Evolutionary conservation across 768 basidiomycete genomes (phyloP), one percentile per base, ranked within the genome.

Genomic region (Sistotremastrum suecicum): DNA sequence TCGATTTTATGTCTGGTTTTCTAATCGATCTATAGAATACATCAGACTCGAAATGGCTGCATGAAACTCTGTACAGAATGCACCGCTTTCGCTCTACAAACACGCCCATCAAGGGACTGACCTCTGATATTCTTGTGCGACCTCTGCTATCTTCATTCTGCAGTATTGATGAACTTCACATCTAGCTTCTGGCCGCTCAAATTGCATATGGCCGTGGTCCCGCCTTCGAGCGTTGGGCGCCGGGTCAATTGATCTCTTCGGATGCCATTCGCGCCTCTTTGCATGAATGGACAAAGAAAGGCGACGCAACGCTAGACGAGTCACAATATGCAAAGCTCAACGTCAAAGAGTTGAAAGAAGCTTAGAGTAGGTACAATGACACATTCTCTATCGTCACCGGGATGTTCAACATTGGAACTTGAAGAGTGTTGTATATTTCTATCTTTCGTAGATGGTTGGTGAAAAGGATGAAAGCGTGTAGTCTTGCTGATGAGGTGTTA

Each of bases 21-120:
- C 47, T 44, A 34, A 39, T 47, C 5, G n/a, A 35, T 48, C 48
- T 50, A 30, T 42, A 86, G 83, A 75, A 69, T 54, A 69, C 67
- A 4, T 72, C 67, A 3, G 84, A 86, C 55, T 58, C 74, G 1
- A 56, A 66, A 2, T 68, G 73, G 61, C 60, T 79, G 6, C 70
- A 66, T 34, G 64, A 69, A 35, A 66, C 68, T 6, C 52, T 63
- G 0, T 91, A 90, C 53, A 75, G 90, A 11, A 80, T 87, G 76
- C 86, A 92, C 56, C 78, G 89, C 5, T 81, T 94, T 54, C 73
- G 85, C 34, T 79, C 81, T 3, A 69, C 68, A 0, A 80, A 80
- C 1, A 88, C 87, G 11, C 78, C 88, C 0, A 71, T 92, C 47
- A 88, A 87, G 58, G 89, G 89, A 1, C 60, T 92, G 2, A 91